Conservation (phyloP, 495 filamentous ascomycete species). For the Aspergillus taichungensis region DNA sequence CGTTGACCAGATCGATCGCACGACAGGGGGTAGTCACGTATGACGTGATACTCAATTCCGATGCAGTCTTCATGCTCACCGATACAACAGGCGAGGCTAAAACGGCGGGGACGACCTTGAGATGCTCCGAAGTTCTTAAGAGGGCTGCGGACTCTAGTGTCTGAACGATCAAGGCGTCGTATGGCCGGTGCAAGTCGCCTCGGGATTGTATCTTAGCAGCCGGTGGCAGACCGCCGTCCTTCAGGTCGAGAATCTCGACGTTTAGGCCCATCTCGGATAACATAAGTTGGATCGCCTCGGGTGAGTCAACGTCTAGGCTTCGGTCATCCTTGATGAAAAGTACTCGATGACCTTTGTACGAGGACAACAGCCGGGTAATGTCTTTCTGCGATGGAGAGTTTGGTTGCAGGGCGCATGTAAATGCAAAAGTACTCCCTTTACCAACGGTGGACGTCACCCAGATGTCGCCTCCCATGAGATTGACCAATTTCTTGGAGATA, state of each 20-base stretch:
- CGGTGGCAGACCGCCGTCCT: no score
- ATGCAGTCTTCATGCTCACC: slow-evolving; percentile 77
- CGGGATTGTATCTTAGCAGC: no score
- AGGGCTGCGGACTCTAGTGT: slow-evolving; percentile 75
- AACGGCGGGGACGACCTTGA: slow-evolving; percentile 86
- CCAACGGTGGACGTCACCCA: slow-evolving; percentile 85
- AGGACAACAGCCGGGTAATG: slow-evolving; percentile 63
- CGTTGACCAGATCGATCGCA: slow-evolving; percentile 84
- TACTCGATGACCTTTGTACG: slow-evolving; percentile 71
- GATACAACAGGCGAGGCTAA: slow-evolving; percentile 76
- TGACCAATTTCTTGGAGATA: slow-evolving; percentile 66
- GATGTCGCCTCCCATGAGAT: slow-evolving; percentile 74
- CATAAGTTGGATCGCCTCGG: no score
- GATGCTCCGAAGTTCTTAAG: slow-evolving; percentile 65
- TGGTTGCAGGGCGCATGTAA: slow-evolving; percentile 49
- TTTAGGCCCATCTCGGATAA: no score
- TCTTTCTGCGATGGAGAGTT: not conserved
- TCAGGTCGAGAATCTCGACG: no score
- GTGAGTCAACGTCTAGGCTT: no score
- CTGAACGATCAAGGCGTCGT: slow-evolving; percentile 85
- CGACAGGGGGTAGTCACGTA: slow-evolving; percentile 93
- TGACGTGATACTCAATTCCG: slow-evolving; percentile 84
- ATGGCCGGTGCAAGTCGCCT: not conserved
- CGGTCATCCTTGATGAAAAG: no score
- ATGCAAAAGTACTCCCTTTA: slow-evolving; percentile 78